Evolutionary conservation across 169 alveolate genomes (phyloP).

Genomic region (Amoebophrya sp.): DNA sequence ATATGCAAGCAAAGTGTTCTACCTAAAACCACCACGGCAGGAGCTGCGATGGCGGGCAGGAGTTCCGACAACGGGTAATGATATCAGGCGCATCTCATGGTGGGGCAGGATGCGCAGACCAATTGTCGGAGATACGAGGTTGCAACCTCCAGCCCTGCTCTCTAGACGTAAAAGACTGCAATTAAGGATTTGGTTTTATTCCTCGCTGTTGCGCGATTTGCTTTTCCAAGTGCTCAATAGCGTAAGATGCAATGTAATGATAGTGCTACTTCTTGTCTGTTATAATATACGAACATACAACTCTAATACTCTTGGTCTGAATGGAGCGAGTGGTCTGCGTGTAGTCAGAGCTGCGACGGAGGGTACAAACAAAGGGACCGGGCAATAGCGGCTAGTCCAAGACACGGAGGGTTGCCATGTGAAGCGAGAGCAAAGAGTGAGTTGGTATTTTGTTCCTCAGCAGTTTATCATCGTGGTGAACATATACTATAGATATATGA

Average conservation of each 20-base stretch:
- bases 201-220: no score
- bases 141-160: background rate
- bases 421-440: background rate
- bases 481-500: background rate
- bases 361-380: background rate
- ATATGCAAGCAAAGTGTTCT: no score
- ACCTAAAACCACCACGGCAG: background rate
- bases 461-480: background rate
- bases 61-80: background rate
- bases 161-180: background rate
- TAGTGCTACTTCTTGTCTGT: no score
- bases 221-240: no score
- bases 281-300: no score
- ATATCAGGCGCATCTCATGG: background rate
- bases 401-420: background rate
- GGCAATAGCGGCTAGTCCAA: background rate
- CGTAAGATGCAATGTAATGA: no score
- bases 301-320: no score
- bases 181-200: no score
- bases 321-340: background rate
- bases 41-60: background rate
- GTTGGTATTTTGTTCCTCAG: background rate
- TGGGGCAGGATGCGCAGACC: background rate
- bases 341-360: background rate
- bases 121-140: background rate